Conservation (phyloP, 176 grass and related monocot species). For the Themeda triandra region DNA sequence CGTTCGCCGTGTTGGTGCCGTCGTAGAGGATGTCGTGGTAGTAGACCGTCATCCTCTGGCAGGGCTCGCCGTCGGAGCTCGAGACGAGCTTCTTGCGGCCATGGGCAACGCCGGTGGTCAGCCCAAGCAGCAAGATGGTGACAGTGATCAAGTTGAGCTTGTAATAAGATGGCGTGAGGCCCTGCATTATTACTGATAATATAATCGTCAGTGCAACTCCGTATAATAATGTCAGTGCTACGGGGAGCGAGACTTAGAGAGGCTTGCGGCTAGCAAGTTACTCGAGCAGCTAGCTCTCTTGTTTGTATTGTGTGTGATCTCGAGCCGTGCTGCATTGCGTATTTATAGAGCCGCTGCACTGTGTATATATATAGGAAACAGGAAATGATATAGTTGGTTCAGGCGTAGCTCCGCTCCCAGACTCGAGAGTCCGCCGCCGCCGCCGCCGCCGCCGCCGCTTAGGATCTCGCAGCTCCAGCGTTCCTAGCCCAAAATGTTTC, state of each 20-base stretch:
- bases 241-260: no score
- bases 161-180: not conserved
- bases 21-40: conserved; percentile 46
- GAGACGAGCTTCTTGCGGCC: not conserved
- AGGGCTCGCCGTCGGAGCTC: conserved; percentile 5
- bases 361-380: no score
- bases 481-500: no score
- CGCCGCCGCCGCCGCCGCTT: no score
- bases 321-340: not conserved
- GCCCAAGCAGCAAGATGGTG: not conserved
- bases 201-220: not conserved
- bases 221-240: not conserved
- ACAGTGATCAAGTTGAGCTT: not conserved
- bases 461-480: no score
- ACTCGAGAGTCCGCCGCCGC: no score
- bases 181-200: conserved; percentile 4
- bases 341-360: not conserved
- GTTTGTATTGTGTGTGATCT: not conserved
- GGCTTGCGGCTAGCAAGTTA: no score
- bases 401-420: no score
- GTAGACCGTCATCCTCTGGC: conserved; percentile 28
- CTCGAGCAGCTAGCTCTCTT: no score
- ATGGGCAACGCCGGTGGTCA: not conserved
- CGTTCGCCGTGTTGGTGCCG: conserved; percentile 27
- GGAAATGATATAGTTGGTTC: no score